Conservation (phyloP, 305 asterid species). For the Stenogyne calaminthoides region DNA sequence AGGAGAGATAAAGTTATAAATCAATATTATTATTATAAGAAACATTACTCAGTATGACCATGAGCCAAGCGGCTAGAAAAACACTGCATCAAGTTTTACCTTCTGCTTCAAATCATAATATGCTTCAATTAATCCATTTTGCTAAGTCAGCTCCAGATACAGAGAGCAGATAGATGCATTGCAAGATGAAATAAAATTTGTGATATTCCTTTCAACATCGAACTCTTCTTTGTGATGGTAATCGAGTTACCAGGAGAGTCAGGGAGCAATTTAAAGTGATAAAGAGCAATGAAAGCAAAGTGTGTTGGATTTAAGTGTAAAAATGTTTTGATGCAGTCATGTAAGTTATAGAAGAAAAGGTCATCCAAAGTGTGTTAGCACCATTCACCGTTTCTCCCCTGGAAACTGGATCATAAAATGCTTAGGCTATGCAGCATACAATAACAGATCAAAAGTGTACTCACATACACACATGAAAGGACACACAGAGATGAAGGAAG, state of each 20-base stretch:
- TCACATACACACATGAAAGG: slow-evolving; percentile 11
- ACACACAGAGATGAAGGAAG: slow-evolving; percentile 26
- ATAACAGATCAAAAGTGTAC: neutral
- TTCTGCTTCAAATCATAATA: slow-evolving; percentile 12
- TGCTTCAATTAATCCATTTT: slow-evolving; percentile 3
- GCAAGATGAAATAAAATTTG: slow-evolving; percentile 3
- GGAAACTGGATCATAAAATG: slow-evolving; percentile 21
- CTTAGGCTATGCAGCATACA: slow-evolving; percentile 5
- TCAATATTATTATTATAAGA: neutral
- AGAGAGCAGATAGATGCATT: neutral
- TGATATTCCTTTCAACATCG: neutral
- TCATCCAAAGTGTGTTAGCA: neutral
- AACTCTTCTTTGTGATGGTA: slow-evolving; percentile 10
- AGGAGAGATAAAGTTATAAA: neutral
- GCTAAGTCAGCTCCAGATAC: neutral
- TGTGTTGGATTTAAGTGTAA: slow-evolving; percentile 1
- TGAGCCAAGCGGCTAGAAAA: neutral
- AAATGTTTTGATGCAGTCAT: neutral
- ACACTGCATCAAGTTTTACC: slow-evolving; percentile 1
- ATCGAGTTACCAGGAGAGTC: slow-evolving; percentile 13
- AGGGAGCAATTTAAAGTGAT: slow-evolving; percentile 4
- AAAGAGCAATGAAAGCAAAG: slow-evolving; percentile 2
- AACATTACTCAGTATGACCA: neutral
- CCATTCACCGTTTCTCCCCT: slow-evolving; percentile 8
- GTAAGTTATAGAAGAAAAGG: slow-evolving; percentile 4